Evolutionary conservation across 2,329 filamentous ascomycete genomes (phyloP).

Genomic region (Fusarium nematophilum): DNA sequence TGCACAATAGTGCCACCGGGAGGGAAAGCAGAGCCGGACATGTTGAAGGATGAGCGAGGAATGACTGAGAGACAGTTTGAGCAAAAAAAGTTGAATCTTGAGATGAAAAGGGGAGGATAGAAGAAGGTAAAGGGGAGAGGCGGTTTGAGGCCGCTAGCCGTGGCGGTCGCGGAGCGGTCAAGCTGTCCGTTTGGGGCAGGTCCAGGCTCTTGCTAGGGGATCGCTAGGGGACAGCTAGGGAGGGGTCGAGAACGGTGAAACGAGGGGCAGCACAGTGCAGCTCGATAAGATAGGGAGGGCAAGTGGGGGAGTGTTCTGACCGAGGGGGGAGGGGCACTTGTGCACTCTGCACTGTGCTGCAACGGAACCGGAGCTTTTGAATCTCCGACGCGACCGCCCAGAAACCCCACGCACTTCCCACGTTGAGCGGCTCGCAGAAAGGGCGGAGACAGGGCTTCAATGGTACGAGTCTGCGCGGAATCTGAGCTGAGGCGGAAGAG

Average conservation of each 20-base stretch:
- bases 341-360: slow-evolving; percentile 29
- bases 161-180: slow-evolving; percentile 38
- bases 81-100: slow-evolving; percentile 14
- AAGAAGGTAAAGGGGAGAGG: slow-evolving; percentile 29
- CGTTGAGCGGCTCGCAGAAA: slow-evolving; percentile 17
- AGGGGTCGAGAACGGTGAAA: slow-evolving; percentile 39
- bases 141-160: slow-evolving; percentile 26
- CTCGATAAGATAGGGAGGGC: slow-evolving; percentile 40
- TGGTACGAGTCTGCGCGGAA: slow-evolving; percentile 30
- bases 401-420: slow-evolving; percentile 28
- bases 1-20: slow-evolving; percentile 85
- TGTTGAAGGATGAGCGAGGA: slow-evolving; percentile 48
- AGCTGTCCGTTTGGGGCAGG: slow-evolving; percentile 40
- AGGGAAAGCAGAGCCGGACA: slow-evolving; percentile 66
- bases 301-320: neutral
- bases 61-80: slow-evolving; percentile 6
- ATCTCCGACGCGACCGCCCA: slow-evolving; percentile 31
- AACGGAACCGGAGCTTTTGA: slow-evolving; percentile 30
- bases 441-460: slow-evolving; percentile 26
- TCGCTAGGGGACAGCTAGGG: slow-evolving; percentile 29
- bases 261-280: slow-evolving; percentile 44
- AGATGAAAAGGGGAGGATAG: slow-evolving; percentile 9
- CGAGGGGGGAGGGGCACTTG: neutral
- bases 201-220: slow-evolving; percentile 22
- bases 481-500: slow-evolving; percentile 3